Evolutionary conservation across 441 rosid species (phyloP).

Genomic region (Manihot esculenta): DNA sequence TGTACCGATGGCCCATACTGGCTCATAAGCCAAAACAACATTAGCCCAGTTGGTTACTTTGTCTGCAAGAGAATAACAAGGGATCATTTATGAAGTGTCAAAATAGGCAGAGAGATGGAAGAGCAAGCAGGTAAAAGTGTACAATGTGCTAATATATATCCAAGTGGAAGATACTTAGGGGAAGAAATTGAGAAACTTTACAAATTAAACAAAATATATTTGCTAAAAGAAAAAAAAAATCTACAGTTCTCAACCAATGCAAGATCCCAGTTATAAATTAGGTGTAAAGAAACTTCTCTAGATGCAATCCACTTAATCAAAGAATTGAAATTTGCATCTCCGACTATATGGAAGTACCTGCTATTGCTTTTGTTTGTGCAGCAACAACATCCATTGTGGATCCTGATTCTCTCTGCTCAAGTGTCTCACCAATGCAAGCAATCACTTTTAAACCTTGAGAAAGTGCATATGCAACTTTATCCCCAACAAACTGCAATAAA

Average conservation of each 20-base stretch:
- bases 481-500: conserved; percentile 60
- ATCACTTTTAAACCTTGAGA: conserved; percentile 70
- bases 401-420: conserved; percentile 74
- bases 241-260: background rate
- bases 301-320: background rate
- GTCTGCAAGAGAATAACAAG: conserved; percentile 33
- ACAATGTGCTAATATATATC: background rate
- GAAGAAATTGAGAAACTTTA: background rate
- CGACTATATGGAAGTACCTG: conserved; percentile 36
- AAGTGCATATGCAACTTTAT: conserved; percentile 69
- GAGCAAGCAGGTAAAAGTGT: background rate
- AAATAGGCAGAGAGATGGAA: background rate
- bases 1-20: conserved; percentile 87
- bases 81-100: background rate
- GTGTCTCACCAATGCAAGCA: conserved; percentile 77
- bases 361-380: conserved; percentile 68
- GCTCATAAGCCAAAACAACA: conserved; percentile 75
- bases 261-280: background rate
- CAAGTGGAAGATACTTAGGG: background rate
- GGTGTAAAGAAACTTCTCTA: background rate
- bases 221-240: background rate
- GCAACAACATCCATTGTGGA: conserved; percentile 67
- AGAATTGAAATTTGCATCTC: background rate
- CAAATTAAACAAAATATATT: background rate
- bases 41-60: conserved; percentile 50